A percentile compares a stretch with the other conserved stretches of the same genome.
phyloP scores from a whole-genome alignment of 2,329 filamentous ascomycete genomes.

The Penicillium decumbens region DNA sequence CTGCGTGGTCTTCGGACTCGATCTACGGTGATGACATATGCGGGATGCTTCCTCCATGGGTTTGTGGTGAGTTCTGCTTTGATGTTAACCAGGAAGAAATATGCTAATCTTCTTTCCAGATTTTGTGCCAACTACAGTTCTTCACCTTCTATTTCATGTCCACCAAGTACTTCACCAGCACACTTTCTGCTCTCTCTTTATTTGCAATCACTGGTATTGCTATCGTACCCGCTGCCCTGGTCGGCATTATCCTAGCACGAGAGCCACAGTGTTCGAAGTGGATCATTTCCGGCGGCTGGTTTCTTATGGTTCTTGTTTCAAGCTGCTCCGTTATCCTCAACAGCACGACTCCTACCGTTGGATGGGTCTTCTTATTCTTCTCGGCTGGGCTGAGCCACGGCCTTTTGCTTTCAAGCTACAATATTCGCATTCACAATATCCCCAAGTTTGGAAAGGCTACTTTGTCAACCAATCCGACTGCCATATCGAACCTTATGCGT shows the following conservation, averaged over 20 bases:
- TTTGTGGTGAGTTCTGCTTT: conserved; percentile 36
- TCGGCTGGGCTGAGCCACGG: conserved; percentile 43
- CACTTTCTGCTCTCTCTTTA: conserved; percentile 37
- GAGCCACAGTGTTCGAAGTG: conserved; percentile 28
- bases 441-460: conserved; percentile 38
- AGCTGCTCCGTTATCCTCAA: conserved; percentile 40
- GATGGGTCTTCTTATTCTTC: conserved; percentile 38
- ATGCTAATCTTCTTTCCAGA: conserved; percentile 23
- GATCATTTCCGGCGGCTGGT: conserved; percentile 44
- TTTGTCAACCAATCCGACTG: conserved; percentile 22
- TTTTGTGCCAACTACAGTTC: conserved; percentile 44
- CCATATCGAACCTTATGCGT: conserved; percentile 16
- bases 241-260: conserved; percentile 15
- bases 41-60: conserved; percentile 41
- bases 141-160: conserved; percentile 41
- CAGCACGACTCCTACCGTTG: conserved; percentile 28
- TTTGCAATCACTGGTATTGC: conserved; percentile 34
- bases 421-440: conserved; percentile 40
- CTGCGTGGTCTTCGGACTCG: conserved; percentile 36
- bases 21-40: conserved; percentile 38
- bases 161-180: conserved; percentile 32
- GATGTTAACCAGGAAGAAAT: neutral
- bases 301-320: conserved; percentile 32
- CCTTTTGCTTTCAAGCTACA: conserved; percentile 40
- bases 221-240: conserved; percentile 19